Base-by-base conservation (phyloP, 2,329 filamentous ascomycete genomes). In the Penicillium sp. region DNA sequence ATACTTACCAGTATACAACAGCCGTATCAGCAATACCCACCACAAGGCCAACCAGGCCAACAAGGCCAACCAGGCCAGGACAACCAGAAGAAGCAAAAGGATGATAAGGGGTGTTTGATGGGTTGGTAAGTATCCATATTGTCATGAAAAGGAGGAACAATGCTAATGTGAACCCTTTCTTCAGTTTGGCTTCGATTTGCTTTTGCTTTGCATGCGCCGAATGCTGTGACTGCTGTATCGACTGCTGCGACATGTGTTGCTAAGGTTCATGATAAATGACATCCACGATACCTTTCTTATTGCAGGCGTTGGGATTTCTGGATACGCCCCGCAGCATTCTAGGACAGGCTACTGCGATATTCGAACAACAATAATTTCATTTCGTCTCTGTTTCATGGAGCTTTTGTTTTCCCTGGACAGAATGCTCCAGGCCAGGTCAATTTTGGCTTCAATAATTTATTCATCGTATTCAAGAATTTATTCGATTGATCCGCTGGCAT, bases 121-220 rank as follows among this genome's bases (percentile, higher is more conserved):
- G 74, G 78, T 14, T 84, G 79, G 78, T 81, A 69, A 70, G 74
- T 61, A 36, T n/a, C 19, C 16, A 9, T 30, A 16, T 25, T 36
- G 8, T 9, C 6, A 8, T 55, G 8, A 16, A 36, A 25, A 12
- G 16, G 28, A n/a, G 37, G 36, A 26, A 31, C 30, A 7, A 44
- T 2, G 45, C 61, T 64, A 57, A 67, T 47, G 12, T 22, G 44
- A 25, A 19, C 26, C 28, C 26, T 22, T 47, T 30, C 22, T 28
- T 19, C 55, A 80, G 82, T 72, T 68, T 85, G 46, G 82, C 81
- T 45, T 76, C 76, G 33, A 69, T 87, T 36, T 86, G 84, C 75
- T 87, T 84, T 69, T 86, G 84, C 67, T 87, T 84, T 71, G 77
- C 87, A 28, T 85, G 82, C 64, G 84, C 86, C 67, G 84, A 86